phyloP scores from a whole-genome alignment of 1,139 yeast genomes.

The Blastobotrys ciferrii region DNA sequence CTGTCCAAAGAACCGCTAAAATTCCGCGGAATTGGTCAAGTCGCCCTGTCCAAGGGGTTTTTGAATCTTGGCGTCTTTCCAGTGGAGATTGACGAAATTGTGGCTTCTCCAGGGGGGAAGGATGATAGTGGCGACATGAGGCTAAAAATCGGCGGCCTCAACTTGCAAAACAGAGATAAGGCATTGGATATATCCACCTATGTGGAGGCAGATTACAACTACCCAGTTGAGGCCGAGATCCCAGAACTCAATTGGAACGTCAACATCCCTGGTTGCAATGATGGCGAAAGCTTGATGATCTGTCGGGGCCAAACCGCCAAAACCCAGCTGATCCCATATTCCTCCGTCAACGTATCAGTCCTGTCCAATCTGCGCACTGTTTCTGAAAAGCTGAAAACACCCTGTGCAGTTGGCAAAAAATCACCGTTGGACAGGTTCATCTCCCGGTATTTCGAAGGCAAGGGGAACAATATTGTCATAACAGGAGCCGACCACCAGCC shows the following conservation, averaged over 20 bases:
- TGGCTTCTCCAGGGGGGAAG: slow-evolving; percentile 14
- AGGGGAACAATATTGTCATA: slow-evolving; percentile 19
- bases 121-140: slow-evolving; percentile 12
- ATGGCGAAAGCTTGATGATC: slow-evolving; percentile 16
- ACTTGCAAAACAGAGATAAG: not conserved
- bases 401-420: slow-evolving; percentile 23
- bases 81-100: slow-evolving; percentile 21
- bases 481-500: slow-evolving; percentile 21
- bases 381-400: slow-evolving; percentile 19
- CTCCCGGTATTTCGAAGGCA: slow-evolving; percentile 26
- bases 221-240: slow-evolving; percentile 20
- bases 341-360: slow-evolving; percentile 20
- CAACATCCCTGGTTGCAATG: slow-evolving; percentile 27
- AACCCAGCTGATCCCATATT: slow-evolving; percentile 21
- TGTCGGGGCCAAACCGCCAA: slow-evolving; percentile 24
- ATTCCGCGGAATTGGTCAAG: slow-evolving; percentile 22
- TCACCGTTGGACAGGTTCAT: slow-evolving; percentile 28
- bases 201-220: slow-evolving; percentile 19
- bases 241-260: slow-evolving; percentile 28
- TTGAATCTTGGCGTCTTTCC: slow-evolving; percentile 26
- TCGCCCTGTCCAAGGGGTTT: slow-evolving; percentile 23
- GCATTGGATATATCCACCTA: slow-evolving; percentile 21
- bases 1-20: slow-evolving; percentile 23
- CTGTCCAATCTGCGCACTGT: slow-evolving; percentile 20
- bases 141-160: slow-evolving; percentile 10